Percentiles rank a stretch among this genome's conserved stretches.
Conservation (phyloP, 2,329 filamentous ascomycete genomes). For the Fusarium piperis region DNA sequence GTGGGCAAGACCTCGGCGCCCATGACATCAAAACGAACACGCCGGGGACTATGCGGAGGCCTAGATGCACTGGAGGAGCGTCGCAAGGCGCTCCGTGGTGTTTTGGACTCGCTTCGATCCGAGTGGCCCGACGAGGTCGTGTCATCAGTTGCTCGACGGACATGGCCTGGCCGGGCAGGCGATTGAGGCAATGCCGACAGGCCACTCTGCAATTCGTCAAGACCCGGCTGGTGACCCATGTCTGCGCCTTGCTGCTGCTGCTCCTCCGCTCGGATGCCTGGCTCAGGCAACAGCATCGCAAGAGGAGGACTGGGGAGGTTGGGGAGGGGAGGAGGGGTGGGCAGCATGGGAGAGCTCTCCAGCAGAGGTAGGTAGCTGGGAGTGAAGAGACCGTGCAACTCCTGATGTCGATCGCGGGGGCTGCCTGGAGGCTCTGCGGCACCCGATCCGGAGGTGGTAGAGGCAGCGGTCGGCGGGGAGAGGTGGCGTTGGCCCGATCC, state of each 20-base stretch:
- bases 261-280: constrained; percentile 35
- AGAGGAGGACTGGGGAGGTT: constrained; percentile 23
- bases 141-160: constrained; percentile 57
- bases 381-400: constrained; percentile 71
- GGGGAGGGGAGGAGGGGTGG: constrained; percentile 30
- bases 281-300: constrained; percentile 42
- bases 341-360: constrained; percentile 53
- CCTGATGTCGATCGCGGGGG: constrained; percentile 65
- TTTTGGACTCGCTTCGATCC: constrained; percentile 61
- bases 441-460: constrained; percentile 41
- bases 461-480: constrained; percentile 42
- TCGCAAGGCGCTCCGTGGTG: constrained; percentile 66
- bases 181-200: constrained; percentile 29
- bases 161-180: constrained; percentile 47
- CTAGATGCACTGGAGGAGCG: constrained; percentile 63
- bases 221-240: constrained; percentile 34
- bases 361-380: constrained; percentile 71
- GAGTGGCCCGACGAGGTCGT: constrained; percentile 62
- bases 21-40: constrained; percentile 70
- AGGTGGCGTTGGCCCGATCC: constrained; percentile 46
- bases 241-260: constrained; percentile 28
- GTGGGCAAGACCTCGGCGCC: constrained; percentile 70
- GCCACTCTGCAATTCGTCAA: constrained; percentile 25
- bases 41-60: constrained; percentile 63
- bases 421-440: constrained; percentile 49